Evolutionary conservation across 2,329 filamentous ascomycete species (phyloP).

Genomic region (Fusarium sp.): DNA sequence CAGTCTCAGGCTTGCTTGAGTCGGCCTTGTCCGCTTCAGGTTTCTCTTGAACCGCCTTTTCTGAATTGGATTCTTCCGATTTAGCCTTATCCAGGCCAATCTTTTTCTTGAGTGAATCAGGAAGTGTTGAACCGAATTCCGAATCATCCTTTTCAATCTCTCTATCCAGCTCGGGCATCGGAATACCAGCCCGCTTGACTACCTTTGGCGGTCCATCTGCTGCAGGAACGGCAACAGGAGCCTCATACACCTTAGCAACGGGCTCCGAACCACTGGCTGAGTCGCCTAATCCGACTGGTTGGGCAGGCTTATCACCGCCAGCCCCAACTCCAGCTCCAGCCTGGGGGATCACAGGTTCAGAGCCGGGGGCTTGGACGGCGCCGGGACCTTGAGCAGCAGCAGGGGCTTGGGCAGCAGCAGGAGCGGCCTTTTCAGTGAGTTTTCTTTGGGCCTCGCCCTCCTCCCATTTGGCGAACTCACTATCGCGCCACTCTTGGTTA

Average conservation of each 20-base stretch:
- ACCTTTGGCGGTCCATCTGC: slow-evolving; percentile 20
- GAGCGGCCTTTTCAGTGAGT: slow-evolving; percentile 45
- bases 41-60: slow-evolving; percentile 9
- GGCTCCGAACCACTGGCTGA: slow-evolving; percentile 16
- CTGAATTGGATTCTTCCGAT: slow-evolving; percentile 7
- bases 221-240: background rate
- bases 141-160: slow-evolving; percentile 40
- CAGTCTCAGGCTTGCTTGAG: slow-evolving; percentile 3
- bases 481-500: slow-evolving; percentile 59
- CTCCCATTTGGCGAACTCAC: slow-evolving; percentile 62
- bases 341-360: slow-evolving; percentile 6
- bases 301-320: background rate
- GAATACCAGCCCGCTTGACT: slow-evolving; percentile 44
- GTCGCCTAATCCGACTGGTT: slow-evolving; percentile 12
- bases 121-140: slow-evolving; percentile 52
- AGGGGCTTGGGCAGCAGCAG: slow-evolving; percentile 19
- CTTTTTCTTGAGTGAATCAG: slow-evolving; percentile 54
- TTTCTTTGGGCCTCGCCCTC: slow-evolving; percentile 57
- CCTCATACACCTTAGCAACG: slow-evolving; percentile 13
- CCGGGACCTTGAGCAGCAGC: background rate
- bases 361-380: background rate
- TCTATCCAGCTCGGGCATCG: slow-evolving; percentile 46
- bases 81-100: slow-evolving; percentile 40
- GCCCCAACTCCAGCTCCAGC: background rate
- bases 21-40: background rate